phyloP scores from a whole-genome alignment of 768 basidiomycete species.

The Suillus hirtellus region DNA sequence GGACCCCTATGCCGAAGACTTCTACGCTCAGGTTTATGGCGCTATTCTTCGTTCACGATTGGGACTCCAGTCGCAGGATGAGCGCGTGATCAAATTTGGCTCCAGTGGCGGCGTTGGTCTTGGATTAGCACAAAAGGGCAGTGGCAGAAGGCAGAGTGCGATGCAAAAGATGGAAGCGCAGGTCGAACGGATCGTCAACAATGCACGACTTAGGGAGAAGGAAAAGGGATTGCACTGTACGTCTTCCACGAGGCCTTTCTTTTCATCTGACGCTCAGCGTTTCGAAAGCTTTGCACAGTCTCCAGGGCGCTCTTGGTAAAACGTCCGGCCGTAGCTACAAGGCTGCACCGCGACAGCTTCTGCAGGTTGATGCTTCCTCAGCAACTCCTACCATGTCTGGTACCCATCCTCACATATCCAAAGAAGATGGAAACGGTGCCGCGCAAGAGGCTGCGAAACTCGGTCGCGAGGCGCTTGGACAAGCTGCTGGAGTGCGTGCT shows the following conservation, averaged over 20 bases:
- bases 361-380: constrained; percentile 75
- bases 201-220: constrained; percentile 82
- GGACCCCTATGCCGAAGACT: constrained; percentile 97
- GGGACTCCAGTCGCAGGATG: constrained; percentile 70
- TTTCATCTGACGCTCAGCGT: background rate
- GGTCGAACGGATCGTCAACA: constrained; percentile 94
- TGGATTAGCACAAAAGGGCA: constrained; percentile 64
- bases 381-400: constrained; percentile 38
- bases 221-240: constrained; percentile 72
- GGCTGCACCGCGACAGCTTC: constrained; percentile 92
- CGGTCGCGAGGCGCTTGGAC: constrained; percentile 70
- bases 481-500: constrained; percentile 50
- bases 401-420: constrained; percentile 52
- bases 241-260: constrained; percentile 16
- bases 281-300: constrained; percentile 60
- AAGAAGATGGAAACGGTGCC: constrained; percentile 57
- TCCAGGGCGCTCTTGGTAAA: constrained; percentile 93
- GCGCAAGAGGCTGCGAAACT: constrained; percentile 75
- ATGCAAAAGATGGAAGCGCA: constrained; percentile 95
- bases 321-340: constrained; percentile 93
- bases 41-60: constrained; percentile 79
- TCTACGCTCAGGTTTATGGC: constrained; percentile 95
- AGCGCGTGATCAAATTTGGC: constrained; percentile 83
- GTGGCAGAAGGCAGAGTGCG: constrained; percentile 73
- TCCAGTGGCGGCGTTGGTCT: constrained; percentile 84